Base-by-base conservation (phyloP, 2,329 filamentous ascomycete genomes). In the Bipolaris zeicola region DNA sequence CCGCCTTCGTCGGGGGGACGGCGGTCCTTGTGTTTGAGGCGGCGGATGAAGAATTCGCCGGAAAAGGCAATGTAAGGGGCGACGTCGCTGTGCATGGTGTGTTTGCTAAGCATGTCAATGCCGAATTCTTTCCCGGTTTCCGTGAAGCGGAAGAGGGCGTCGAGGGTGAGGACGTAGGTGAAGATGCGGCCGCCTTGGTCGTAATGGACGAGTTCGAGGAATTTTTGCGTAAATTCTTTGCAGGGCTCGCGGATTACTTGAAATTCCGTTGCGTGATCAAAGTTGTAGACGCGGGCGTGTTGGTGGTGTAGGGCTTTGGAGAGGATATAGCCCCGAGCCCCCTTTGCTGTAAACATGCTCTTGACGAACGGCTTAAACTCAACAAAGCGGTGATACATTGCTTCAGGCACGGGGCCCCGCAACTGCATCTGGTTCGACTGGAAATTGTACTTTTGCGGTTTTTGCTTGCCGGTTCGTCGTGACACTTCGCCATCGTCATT, bases 81-180 rank as follows among this genome's bases (percentile, higher is more conserved):
- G 1, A 96, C 93, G 74, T 97, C 89, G 63, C 91, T 94, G 78
- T 98, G 94, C 92, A 98, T 96, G 38, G 92, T 96, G 76, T 98
- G 94, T 75, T 98, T 98, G 75, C 89, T 92, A 68, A 98, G 78
- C 75, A 97, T 81, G 77, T 97, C 94, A 68, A 98, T 92, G 50
- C 93, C 92, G 57, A 97, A 97, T 69, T 97, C 93, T 67, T 95
- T 95, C 28, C 94, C 94, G 0, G 94, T 98, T 76, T 97, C 94
- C 1, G 94, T 97, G 77, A 97, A 97, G 43, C 92, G 89, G 71
- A 96, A 85, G 50, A 94, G 82, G 5, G 89, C 90, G 70, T 98
- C 94, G 6, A 97, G 83, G 0, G 92, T 96, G 20, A 98, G 80
- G 24, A 97, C 89, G 66, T 97, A 98, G 20, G 94, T 98, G 71